These are phyloP conservation scores for Vigna reflexopilosa DNA, from an alignment of 306 rosid genomes.

Conservation along the genomic window DNA sequence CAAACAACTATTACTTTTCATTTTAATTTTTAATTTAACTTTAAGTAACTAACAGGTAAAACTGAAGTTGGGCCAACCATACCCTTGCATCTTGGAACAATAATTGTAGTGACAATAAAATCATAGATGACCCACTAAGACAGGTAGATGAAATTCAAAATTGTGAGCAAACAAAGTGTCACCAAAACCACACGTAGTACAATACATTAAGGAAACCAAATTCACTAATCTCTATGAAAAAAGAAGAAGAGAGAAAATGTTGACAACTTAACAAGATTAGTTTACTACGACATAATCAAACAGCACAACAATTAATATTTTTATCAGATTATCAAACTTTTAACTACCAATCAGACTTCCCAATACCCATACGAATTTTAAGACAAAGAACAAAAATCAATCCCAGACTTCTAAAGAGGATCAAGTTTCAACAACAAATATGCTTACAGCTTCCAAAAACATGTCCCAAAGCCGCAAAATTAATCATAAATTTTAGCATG, in stretches of 20 bases:
- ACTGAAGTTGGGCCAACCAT: too few relatives aligned
- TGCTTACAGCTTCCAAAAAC: conserved; percentile 1
- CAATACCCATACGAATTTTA: conserved; percentile 5
- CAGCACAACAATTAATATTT: conserved; percentile 26
- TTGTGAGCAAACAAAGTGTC: neutral
- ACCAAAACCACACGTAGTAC: conserved; percentile 3
- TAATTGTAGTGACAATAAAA: conserved; percentile 6
- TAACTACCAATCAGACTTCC: conserved; percentile 22
- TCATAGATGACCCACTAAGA: conserved; percentile 8
- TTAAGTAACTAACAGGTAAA: too few relatives aligned
- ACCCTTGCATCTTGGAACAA: conserved; percentile 8
- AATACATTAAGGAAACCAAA: conserved; percentile 14
- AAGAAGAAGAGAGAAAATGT: conserved; percentile 10
- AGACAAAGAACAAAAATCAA: conserved; percentile 13
- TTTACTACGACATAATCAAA: conserved; percentile 29
- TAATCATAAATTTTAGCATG: conserved; percentile 40
- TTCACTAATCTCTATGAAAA: neutral
- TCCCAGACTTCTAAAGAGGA: conserved; percentile 5
- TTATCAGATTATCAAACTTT: conserved; percentile 15
- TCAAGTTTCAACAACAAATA: conserved; percentile 7
- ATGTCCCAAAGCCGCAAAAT: conserved; percentile 18
- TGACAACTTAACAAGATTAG: conserved; percentile 29
- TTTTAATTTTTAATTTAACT: too few relatives aligned
- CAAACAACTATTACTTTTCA: too few relatives aligned
- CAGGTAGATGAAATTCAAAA: conserved; percentile 28